Evolutionary conservation across 2,329 filamentous ascomycete genomes (phyloP).

Genomic region (Scedosporium dehoogii): DNA sequence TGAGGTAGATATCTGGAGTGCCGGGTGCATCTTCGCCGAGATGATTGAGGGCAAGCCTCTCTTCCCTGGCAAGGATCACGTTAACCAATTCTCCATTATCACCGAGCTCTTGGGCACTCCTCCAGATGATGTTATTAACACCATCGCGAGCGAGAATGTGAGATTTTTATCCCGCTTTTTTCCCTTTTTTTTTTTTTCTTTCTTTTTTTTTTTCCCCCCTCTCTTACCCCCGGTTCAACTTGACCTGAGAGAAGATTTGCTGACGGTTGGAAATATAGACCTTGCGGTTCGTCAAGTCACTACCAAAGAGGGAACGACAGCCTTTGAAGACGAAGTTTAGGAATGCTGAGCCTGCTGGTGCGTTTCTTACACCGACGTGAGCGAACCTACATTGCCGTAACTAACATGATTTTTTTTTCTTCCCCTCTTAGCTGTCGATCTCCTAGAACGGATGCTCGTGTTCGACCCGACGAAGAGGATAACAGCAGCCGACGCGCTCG

Average conservation of each 20-base stretch:
- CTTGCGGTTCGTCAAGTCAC: conserved; percentile 89
- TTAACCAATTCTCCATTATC: conserved; percentile 99
- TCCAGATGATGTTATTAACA: conserved; percentile 96
- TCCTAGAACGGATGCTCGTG: conserved; percentile 93
- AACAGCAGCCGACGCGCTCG: conserved; percentile 74
- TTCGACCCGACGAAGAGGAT: conserved; percentile 97
- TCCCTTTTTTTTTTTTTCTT: background rate
- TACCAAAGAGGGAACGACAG: conserved; percentile 88
- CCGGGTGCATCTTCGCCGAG: conserved; percentile 97
- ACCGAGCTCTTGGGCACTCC: conserved; percentile 94
- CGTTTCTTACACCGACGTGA: conserved; percentile 15
- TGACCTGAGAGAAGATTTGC: background rate
- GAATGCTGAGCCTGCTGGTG: conserved; percentile 82
- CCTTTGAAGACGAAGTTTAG: conserved; percentile 84
- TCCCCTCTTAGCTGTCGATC: conserved; percentile 61
- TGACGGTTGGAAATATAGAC: conserved; percentile 46
- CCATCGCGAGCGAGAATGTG: conserved; percentile 96
- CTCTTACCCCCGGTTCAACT: too few relatives aligned
- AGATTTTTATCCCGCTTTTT: too few relatives aligned
- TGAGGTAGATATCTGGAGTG: conserved; percentile 98
- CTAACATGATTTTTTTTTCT: background rate
- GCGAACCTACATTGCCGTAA: background rate
- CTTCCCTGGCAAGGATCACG: conserved; percentile 97
- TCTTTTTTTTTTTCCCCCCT: background rate
- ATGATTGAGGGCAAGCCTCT: conserved; percentile 98